Conservation (phyloP, 1,139 yeast genomes). For the Candida tetrigidarum region DNA sequence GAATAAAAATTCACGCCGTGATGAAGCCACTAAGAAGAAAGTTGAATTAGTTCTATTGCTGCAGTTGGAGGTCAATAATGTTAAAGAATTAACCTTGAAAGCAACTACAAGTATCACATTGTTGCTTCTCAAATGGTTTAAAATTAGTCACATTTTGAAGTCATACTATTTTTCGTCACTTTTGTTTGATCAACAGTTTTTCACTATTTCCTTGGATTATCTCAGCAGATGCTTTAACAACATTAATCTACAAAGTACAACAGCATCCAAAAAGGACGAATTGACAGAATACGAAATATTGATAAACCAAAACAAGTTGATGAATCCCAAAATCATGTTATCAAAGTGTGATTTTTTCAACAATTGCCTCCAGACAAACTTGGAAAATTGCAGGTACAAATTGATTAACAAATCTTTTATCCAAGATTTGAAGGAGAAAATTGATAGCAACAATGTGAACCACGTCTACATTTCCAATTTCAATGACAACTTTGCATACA, state of each 20-base stretch:
- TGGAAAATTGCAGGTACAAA: slow-evolving; percentile 18
- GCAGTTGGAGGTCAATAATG: slow-evolving; percentile 58
- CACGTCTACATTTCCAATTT: slow-evolving; percentile 34
- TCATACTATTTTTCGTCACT: slow-evolving; percentile 74
- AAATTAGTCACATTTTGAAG: slow-evolving; percentile 74
- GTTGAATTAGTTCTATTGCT: slow-evolving; percentile 34
- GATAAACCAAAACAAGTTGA: slow-evolving; percentile 41
- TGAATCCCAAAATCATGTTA: slow-evolving; percentile 49
- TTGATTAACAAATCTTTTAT: slow-evolving; percentile 37
- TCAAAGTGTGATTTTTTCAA: slow-evolving; percentile 50
- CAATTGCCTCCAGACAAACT: slow-evolving; percentile 32
- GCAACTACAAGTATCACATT: slow-evolving; percentile 60
- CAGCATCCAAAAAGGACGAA: slow-evolving; percentile 21
- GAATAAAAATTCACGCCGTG: slow-evolving; percentile 13
- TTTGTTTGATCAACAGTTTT: slow-evolving; percentile 72
- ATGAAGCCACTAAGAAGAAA: slow-evolving; percentile 22
- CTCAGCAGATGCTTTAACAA: slow-evolving; percentile 45
- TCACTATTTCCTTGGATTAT: slow-evolving; percentile 45
- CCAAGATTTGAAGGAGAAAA: slow-evolving; percentile 28
- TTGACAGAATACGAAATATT: slow-evolving; percentile 42
- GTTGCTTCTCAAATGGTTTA: slow-evolving; percentile 75
- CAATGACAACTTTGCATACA: slow-evolving; percentile 49
- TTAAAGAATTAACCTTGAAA: slow-evolving; percentile 69
- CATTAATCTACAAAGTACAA: slow-evolving; percentile 31
- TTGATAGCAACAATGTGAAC: slow-evolving; percentile 32